Base-by-base conservation (phyloP, 352 stramenopile species). In the Pythium grandisporangium region DNA sequence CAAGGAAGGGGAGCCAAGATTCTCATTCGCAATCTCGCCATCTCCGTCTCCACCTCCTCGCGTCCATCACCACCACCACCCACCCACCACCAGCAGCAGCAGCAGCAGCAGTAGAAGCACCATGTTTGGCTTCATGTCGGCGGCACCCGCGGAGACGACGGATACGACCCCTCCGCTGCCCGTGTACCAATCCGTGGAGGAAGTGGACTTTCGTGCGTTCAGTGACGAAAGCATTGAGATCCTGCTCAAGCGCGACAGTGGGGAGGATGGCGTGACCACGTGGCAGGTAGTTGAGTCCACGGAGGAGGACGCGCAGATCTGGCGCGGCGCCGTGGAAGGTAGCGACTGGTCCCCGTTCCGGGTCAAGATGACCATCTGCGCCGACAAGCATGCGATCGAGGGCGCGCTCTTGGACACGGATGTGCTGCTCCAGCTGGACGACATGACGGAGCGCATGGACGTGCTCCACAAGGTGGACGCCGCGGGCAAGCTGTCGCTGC, bases 231-330 rank as follows among this genome's bases (percentile, higher is more conserved):
- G 58, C 51, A 62, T 91, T 37, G 48, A 71, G 45, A 66, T 86
- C 32, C 55, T 91, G 36, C 60, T 88, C 0, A 53, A 55, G 16
- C 73, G 76, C 32, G 49, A 86, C 66, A 63, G 66, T 19, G 74
- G 72, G 29, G 48, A 65, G 2, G 75, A 87, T 58, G 63, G 70
- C 17, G 66, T 84, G 25, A 88, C 74, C 11, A 77, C 58, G 27
- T 91, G 78, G 78, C 66, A 80, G 33, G n/a, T n/a, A n/a, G 44
- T 87, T 42, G 63, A 84, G 19, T 66, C 84, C 35, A 63, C 79
- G 19, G 37, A 63, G 1, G 51, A 79, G 2, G 55, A 50, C 8
- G 56, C 79, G 10, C 51, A 58, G 30, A 66, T 91, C 51, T 87
- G 70, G 68, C 72, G 75, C 39, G 78, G 74, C 20, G 63, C 67